phyloP scores from a whole-genome alignment of 2,329 filamentous ascomycete species.

The Exophiala mesophila region DNA sequence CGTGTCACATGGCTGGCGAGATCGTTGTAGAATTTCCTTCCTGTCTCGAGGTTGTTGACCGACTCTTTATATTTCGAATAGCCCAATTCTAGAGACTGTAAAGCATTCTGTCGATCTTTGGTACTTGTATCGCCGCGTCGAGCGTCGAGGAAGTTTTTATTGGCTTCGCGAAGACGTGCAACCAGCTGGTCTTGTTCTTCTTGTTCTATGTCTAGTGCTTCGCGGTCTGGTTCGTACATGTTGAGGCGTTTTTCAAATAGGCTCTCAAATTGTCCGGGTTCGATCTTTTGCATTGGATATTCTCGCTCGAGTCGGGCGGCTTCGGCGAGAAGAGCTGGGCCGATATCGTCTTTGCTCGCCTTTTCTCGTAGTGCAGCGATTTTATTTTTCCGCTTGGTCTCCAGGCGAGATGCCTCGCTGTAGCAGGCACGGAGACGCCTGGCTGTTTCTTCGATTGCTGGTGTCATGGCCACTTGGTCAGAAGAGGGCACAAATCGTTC shows the following conservation, averaged over 20 bases:
- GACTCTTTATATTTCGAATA: slow-evolving; percentile 98
- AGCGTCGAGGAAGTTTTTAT: slow-evolving; percentile 71
- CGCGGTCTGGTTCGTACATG: slow-evolving; percentile 73
- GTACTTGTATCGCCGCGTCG: slow-evolving; percentile 59
- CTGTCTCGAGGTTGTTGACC: slow-evolving; percentile 82
- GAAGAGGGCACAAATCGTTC: slow-evolving; percentile 88
- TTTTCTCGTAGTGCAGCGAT: slow-evolving; percentile 75
- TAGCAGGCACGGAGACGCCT: slow-evolving; percentile 71
- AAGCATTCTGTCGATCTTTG: slow-evolving; percentile 73
- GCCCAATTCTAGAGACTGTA: slow-evolving; percentile 84
- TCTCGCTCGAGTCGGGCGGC: slow-evolving; percentile 78
- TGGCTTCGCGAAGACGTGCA: slow-evolving; percentile 66
- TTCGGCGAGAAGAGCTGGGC: slow-evolving; percentile 72
- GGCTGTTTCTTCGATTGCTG: slow-evolving; percentile 73
- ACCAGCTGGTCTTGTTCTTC: slow-evolving; percentile 71
- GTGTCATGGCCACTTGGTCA: slow-evolving; percentile 70
- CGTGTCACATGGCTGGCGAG: slow-evolving; percentile 78
- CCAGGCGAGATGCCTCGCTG: slow-evolving; percentile 78
- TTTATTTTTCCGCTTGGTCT: slow-evolving; percentile 73
- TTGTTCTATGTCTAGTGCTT: slow-evolving; percentile 64
- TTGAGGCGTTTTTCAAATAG: slow-evolving; percentile 81
- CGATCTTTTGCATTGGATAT: slow-evolving; percentile 77
- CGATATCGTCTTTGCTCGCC: slow-evolving; percentile 81
- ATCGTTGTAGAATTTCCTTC: slow-evolving; percentile 95
- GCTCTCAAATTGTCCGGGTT: slow-evolving; percentile 83